Conservation (phyloP, 768 basidiomycete species). For the Fomitopsis serialis region DNA sequence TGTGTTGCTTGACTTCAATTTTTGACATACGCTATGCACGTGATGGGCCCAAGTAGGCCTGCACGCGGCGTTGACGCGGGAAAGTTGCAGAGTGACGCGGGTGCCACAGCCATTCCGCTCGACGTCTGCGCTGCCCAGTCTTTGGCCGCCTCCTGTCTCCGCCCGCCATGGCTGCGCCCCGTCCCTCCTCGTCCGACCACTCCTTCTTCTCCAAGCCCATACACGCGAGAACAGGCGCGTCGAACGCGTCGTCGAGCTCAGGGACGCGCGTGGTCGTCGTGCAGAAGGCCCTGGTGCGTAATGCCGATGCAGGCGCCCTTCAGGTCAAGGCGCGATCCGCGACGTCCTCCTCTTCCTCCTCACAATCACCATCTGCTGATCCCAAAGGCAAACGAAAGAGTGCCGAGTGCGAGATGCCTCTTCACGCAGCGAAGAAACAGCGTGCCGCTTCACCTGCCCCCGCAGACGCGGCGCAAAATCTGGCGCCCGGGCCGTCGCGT, state of each 20-base stretch:
- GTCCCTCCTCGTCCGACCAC: conserved; percentile 18
- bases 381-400: conserved; percentile 18
- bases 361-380: conserved; percentile 4
- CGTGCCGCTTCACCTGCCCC: conserved; percentile 14
- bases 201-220: conserved; percentile 28
- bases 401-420: conserved; percentile 1
- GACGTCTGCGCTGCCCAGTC: neutral
- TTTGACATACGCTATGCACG: no score
- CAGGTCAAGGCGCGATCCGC: conserved; percentile 16
- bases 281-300: conserved; percentile 4
- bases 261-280: conserved; percentile 25
- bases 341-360: conserved; percentile 15
- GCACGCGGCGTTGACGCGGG: neutral
- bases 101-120: conserved; percentile 1
- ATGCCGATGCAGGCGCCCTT: conserved; percentile 13
- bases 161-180: conserved; percentile 3
- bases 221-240: conserved; percentile 13
- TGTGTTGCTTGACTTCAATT: neutral
- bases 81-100: neutral
- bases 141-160: neutral
- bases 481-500: conserved; percentile 9
- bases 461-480: neutral
- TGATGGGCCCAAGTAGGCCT: neutral
- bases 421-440: conserved; percentile 19
- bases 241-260: conserved; percentile 13